These are phyloP conservation scores for Saccharomyces pastorianus DNA, from an alignment of 1,139 yeast genomes.

Conservation along the genomic window DNA sequence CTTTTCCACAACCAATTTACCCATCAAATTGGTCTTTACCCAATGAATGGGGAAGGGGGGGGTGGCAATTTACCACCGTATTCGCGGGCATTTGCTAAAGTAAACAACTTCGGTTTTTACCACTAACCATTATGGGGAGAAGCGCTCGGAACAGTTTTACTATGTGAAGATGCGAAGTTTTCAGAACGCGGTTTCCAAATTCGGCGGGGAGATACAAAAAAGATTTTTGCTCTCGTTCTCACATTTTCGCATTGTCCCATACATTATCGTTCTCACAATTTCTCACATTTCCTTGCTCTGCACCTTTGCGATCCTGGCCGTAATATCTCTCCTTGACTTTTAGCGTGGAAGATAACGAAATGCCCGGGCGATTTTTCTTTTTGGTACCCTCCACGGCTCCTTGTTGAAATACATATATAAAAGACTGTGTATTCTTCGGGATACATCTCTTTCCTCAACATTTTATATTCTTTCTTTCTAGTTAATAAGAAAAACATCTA, in stretches of 20 bases:
- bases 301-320: not conserved
- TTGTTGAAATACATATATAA: not conserved
- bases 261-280: not conserved
- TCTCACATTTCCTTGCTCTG: not conserved
- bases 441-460: not conserved
- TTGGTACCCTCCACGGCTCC: not conserved
- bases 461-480: not conserved
- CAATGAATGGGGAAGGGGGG: not conserved
- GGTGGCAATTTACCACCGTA: slow-evolving; percentile 1
- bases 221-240: not conserved
- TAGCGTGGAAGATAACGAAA: slow-evolving; percentile 1
- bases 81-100: not conserved
- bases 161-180: not conserved
- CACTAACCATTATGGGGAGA: not conserved
- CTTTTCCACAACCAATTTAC: not conserved
- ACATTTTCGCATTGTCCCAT: not conserved
- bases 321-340: not conserved
- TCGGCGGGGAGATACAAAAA: not conserved
- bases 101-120: not conserved
- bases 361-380: not conserved
- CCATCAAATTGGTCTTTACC: not conserved
- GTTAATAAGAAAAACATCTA: not conserved
- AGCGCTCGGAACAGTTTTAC: not conserved
- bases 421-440: not conserved
- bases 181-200: not conserved